Percentiles rank a stretch among this genome's conserved stretches.
Evolutionary conservation across 495 filamentous ascomycete genomes (phyloP).

Genomic region (Neohortaea acidophila): DNA sequence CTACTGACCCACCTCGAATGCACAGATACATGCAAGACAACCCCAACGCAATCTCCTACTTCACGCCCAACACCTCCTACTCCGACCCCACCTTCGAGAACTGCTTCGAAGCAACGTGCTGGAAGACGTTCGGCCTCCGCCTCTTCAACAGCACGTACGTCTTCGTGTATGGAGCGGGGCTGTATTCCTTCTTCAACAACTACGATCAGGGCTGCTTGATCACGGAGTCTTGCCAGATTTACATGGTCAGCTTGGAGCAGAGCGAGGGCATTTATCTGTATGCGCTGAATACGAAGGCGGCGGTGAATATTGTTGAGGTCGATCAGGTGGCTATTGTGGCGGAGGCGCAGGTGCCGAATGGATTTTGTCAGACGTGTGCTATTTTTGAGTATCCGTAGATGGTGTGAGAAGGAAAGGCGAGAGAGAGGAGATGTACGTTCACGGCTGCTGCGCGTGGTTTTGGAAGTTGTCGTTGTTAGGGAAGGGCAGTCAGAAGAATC

Average conservation of each 20-base stretch:
- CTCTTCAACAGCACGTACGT: conserved; percentile 29
- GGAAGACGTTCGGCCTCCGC: conserved; percentile 75
- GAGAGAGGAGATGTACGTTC: no score
- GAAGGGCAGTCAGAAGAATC: no score
- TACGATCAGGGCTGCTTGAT: conserved; percentile 57
- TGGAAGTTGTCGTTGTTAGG: no score
- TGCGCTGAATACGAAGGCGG: conserved; percentile 74
- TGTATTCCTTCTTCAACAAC: conserved; percentile 46
- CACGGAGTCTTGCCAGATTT: conserved; percentile 63
- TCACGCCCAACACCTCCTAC: conserved; percentile 44
- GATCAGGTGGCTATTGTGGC: conserved; percentile 40
- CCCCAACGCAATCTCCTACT: conserved; percentile 55
- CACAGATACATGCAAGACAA: conserved; percentile 67
- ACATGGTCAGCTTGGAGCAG: conserved; percentile 68
- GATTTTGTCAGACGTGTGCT: conserved; percentile 66
- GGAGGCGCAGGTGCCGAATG: conserved; percentile 51
- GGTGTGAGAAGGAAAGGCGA: no score
- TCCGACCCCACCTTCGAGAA: conserved; percentile 61
- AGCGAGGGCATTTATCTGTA: conserved; percentile 53
- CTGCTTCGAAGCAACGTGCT: conserved; percentile 45
- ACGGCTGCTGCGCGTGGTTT: no score
- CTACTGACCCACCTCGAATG: background rate
- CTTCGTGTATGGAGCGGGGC: conserved; percentile 22
- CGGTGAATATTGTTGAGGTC: conserved; percentile 67
- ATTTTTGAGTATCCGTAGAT: conserved; percentile 17